Evolutionary conservation across 441 rosid genomes (phyloP), one percentile per base, ranked within the genome.

Genomic region (Syzygium syzygioides): DNA sequence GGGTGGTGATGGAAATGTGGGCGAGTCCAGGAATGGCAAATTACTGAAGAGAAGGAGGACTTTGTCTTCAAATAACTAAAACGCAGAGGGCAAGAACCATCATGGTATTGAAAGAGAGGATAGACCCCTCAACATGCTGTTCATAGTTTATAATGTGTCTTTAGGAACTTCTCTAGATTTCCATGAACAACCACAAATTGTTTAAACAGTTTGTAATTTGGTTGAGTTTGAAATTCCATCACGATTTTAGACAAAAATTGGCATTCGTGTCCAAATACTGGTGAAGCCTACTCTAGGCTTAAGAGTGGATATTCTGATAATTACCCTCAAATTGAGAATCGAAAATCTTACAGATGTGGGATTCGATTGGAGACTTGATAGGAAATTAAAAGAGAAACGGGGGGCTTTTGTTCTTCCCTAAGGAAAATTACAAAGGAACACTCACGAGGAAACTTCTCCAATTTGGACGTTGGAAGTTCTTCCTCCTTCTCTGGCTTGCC

Each of bases 1-100:
- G 86, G 25, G 28, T 5, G 71, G 83, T 28, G 91, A 87, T 59
- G 89, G 86, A 23, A 55, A 87, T 56, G 90, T 41, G 59, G 91
- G 86, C 50, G 92, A 87, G 50, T 87, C 94, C 30, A 83, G 90
- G 88, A 88, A 86, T 87, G 92, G 90, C 79, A 57, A 41, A 26
- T 89, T 88, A 91, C 85, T 94, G 79, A 94, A 93, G 92, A 93
- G 93, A 88, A 94, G 94, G n/a, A 91, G 87, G 87, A 59, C 91
- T 37, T 28, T 89, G 86, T 93, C 94, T 45, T 92, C 91, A 37
- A 90, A 89, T 30, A 88, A 91, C 68, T 90, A 90, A 37, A 37
- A 71, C 13, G 52, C 18, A 37, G 17, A 23, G 23, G n/a, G 28
- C 83, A 37, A 23, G 52, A 41, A 37, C 52, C 23, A 11, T 20